Conservation (phyloP, 177 flowering plant species). For the Vitis hybrid region DNA sequence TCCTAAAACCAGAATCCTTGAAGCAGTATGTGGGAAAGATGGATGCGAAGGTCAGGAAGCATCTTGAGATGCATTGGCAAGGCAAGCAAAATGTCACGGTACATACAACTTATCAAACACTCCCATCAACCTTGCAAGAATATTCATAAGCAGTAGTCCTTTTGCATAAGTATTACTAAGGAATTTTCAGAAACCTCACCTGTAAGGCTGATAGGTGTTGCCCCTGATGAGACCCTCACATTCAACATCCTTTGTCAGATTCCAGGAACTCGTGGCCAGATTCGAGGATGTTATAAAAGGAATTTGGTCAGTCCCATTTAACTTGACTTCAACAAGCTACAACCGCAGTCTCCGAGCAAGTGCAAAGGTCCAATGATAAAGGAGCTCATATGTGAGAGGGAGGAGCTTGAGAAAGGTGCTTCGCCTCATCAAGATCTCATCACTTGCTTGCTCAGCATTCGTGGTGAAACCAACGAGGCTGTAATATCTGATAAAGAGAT, state of each 20-base stretch:
- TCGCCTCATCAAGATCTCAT: conserved; percentile 36
- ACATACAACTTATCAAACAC: conserved; percentile 1
- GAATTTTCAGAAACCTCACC: too few relatives aligned
- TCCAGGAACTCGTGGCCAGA: conserved; percentile 11
- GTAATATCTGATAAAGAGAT: conserved; percentile 34
- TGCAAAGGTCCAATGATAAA: conserved; percentile 18
- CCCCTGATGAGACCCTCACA: conserved; percentile 44
- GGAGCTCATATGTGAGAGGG: conserved; percentile 28
- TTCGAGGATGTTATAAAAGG: conserved; percentile 38
- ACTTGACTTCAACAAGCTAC: conserved; percentile 48
- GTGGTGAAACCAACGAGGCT: conserved; percentile 13
- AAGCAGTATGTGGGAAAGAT: conserved; percentile 37
- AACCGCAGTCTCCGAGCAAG: conserved; percentile 41
- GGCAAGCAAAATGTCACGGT: conserved; percentile 34
- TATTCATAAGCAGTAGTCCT: not conserved
- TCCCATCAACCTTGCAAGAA: not conserved
- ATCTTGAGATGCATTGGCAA: conserved; percentile 34
- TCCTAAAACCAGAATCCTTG: conserved; percentile 40
- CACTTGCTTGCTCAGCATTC: conserved; percentile 33
- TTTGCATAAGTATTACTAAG: too few relatives aligned
- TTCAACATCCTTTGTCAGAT: conserved; percentile 47
- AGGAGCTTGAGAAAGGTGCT: conserved; percentile 17
- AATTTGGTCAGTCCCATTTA: conserved; percentile 43
- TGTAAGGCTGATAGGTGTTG: conserved; percentile 25
- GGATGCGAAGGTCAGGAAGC: conserved; percentile 33